phyloP scores from a whole-genome alignment of 352 stramenopile species.

The Hyphochytrium catenoides region DNA sequence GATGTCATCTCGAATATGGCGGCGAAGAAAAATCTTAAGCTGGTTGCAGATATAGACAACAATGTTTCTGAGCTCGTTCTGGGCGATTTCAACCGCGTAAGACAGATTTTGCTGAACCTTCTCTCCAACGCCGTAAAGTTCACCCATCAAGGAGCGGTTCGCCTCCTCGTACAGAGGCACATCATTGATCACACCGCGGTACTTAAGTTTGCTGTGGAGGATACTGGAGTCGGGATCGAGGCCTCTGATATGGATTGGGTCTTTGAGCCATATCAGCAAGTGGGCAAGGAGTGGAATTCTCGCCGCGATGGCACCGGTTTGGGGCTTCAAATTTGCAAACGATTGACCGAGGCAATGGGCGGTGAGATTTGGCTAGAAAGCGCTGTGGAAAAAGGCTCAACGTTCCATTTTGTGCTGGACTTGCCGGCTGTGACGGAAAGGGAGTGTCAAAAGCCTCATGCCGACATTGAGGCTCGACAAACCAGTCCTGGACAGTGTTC shows the following conservation, averaged over 20 bases:
- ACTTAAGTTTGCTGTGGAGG: conserved; percentile 36
- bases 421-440: no score
- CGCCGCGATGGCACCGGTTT: conserved; percentile 35
- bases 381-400: conserved; percentile 25
- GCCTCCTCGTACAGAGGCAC: conserved; percentile 24
- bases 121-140: conserved; percentile 54
- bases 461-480: no score
- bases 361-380: conserved; percentile 39
- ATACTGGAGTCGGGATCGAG: conserved; percentile 45
- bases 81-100: conserved; percentile 30
- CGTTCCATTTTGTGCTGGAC: no score
- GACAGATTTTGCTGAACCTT: conserved; percentile 37
- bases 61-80: conserved; percentile 31
- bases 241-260: conserved; percentile 41
- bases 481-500: no score
- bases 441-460: no score
- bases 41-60: conserved; percentile 32
- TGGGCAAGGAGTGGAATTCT: conserved; percentile 45
- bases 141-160: conserved; percentile 35
- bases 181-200: no score
- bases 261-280: conserved; percentile 52
- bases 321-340: conserved; percentile 39
- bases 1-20: conserved; percentile 72
- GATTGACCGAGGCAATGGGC: conserved; percentile 38
- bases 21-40: conserved; percentile 50